phyloP scores from a whole-genome alignment of 257 asterid species.

The Capsicum pubescens region DNA sequence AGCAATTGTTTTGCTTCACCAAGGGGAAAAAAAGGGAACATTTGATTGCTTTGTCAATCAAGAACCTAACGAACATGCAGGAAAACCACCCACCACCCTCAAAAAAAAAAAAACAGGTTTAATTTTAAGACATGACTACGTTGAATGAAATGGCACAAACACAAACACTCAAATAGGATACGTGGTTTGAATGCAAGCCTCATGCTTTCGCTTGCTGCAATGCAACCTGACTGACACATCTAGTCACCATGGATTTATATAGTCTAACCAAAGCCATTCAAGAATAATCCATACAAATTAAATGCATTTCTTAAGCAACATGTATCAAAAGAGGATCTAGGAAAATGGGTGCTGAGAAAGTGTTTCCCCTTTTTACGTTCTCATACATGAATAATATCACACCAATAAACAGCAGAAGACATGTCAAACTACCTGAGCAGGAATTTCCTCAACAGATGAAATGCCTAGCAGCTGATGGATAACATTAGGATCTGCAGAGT shows the following conservation, averaged over 20 bases:
- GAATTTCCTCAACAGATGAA: constrained; percentile 80
- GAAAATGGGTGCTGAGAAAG: not conserved
- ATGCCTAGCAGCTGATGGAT: constrained; percentile 72
- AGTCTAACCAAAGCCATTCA: not conserved
- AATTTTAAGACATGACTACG: not conserved
- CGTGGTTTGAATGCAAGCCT: constrained; percentile 5
- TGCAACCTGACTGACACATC: not conserved
- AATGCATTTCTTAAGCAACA: not conserved
- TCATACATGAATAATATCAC: not conserved
- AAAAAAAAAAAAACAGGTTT: not conserved
- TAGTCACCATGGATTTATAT: not conserved
- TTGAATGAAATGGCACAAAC: not conserved
- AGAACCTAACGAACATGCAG: not conserved
- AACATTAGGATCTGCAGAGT: constrained; percentile 59
- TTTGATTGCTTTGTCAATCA: constrained; percentile 10
- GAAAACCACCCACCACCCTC: no score
- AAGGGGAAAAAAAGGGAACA: not conserved
- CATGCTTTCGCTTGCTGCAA: constrained; percentile 2
- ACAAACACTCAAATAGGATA: constrained; percentile 4
- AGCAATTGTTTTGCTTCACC: constrained; percentile 17
- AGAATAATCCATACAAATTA: not conserved
- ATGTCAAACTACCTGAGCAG: constrained; percentile 64
- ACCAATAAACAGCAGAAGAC: not conserved
- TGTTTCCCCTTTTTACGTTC: not conserved
- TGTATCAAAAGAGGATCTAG: not conserved